Percentiles rank a stretch among this genome's conserved stretches.
Conservation (phyloP, 345 rosid species). For the Lepidium didymum region DNA sequence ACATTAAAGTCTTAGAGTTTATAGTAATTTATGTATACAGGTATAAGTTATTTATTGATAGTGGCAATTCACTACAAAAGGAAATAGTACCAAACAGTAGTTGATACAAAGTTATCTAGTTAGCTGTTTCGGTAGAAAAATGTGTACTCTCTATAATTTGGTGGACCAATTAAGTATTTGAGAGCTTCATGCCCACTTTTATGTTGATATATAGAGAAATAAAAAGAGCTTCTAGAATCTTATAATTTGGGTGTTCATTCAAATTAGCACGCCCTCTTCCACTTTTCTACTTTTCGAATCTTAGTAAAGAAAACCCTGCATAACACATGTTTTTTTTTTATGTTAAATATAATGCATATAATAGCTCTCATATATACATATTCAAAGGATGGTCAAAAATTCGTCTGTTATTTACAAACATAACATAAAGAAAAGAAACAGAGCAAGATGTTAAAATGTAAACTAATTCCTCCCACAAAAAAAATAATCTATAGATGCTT, state of each 20-base stretch:
- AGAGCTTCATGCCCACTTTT: conserved; percentile 25
- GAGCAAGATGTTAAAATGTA: too few species aligned
- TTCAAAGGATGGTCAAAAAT: neutral
- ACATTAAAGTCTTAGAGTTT: neutral
- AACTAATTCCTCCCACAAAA: too few species aligned
- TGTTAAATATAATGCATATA: neutral
- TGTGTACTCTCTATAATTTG: neutral
- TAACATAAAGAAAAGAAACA: too few species aligned
- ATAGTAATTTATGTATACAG: neutral
- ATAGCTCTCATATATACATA: neutral
- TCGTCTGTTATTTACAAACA: neutral
- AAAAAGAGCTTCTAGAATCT: conserved; percentile 8
- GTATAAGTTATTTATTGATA: neutral
- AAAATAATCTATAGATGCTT: too few species aligned
- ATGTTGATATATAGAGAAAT: neutral
- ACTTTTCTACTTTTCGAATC: conserved; percentile 1
- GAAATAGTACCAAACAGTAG: conserved; percentile 7
- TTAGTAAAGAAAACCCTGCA: neutral
- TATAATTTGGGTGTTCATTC: neutral
- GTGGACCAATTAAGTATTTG: conserved; percentile 21
- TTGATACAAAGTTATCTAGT: neutral
- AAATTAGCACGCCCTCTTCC: conserved; percentile 13
- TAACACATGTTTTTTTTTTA: neutral
- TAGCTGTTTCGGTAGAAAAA: neutral
- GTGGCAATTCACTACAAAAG: neutral